phyloP scores from a whole-genome alignment of 148 eudicot species.

The Bassia scoparia region DNA sequence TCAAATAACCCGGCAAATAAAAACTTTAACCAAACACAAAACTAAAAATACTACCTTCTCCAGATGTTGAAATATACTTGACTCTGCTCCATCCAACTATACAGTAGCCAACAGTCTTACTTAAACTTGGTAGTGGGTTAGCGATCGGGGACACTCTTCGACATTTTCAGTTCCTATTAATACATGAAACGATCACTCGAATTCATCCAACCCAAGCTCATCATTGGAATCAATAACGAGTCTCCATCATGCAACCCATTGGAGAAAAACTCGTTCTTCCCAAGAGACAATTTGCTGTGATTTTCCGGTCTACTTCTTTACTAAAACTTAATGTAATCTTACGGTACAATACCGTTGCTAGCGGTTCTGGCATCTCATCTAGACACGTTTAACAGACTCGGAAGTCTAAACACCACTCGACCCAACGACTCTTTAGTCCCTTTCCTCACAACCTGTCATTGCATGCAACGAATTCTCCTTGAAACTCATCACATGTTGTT shows the following conservation, averaged over 20 bases:
- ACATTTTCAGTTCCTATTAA: conserved; percentile 64
- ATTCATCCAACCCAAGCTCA: conserved; percentile 27
- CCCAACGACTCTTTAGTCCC: conserved; percentile 30
- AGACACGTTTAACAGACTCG: conserved; percentile 56
- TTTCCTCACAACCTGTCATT: conserved; percentile 43
- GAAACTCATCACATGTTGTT: conserved; percentile 56
- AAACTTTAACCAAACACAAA: not conserved
- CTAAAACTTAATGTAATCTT: conserved; percentile 89
- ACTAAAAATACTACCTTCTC: conserved; percentile 46
- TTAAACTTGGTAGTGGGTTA: conserved; percentile 78
- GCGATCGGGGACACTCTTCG: conserved; percentile 53
- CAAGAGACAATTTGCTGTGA: conserved; percentile 28
- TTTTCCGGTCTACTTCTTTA: conserved; percentile 58
- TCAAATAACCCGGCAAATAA: no score
- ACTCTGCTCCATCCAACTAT: conserved; percentile 87
- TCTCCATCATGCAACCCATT: conserved; percentile 28
- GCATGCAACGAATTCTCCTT: conserved; percentile 42
- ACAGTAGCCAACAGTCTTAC: conserved; percentile 75
- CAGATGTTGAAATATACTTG: conserved; percentile 56
- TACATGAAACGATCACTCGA: conserved; percentile 21
- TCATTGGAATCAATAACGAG: conserved; percentile 27
- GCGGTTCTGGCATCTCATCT: conserved; percentile 73
- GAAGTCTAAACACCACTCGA: conserved; percentile 40
- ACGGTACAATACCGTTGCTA: conserved; percentile 72
- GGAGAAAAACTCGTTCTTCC: conserved; percentile 23